Percentiles rank a stretch among this genome's conserved stretches.
Evolutionary conservation across 805 yeast species (phyloP).

Genomic region (Candida coleopterorum): DNA sequence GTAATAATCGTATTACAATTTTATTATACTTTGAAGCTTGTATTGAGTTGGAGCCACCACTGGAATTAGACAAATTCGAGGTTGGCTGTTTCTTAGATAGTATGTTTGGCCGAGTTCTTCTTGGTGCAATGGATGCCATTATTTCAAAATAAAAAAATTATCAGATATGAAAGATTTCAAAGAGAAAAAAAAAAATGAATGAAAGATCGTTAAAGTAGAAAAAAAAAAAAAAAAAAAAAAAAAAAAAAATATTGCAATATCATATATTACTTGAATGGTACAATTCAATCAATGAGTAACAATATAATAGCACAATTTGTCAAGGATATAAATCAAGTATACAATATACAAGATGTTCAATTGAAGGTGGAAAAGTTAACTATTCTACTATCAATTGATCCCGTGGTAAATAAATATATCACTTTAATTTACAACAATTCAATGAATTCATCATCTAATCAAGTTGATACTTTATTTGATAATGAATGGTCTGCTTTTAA

Average conservation of each 20-base stretch:
- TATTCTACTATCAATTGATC: constrained; percentile 20
- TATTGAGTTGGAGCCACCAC: neutral
- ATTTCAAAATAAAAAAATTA: neutral
- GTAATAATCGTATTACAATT: constrained; percentile 37
- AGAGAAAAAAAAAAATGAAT: neutral
- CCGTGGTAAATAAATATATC: constrained; percentile 21
- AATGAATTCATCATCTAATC: constrained; percentile 9
- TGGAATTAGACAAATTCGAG: neutral
- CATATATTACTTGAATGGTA: neutral
- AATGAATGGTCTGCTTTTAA: constrained; percentile 47
- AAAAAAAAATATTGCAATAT: neutral
- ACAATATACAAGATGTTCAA: constrained; percentile 3
- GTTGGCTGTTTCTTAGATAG: neutral
- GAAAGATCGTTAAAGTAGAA: neutral
- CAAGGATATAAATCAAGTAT: constrained; percentile 5
- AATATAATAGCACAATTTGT: constrained; percentile 2
- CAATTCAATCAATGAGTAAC: neutral
- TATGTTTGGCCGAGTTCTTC: constrained; percentile 4
- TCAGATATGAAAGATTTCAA: neutral
- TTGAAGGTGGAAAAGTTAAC: constrained; percentile 17
- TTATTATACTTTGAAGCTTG: constrained; percentile 13
- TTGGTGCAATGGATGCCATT: constrained; percentile 9
- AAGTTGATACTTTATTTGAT: constrained; percentile 17
- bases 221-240: neutral
- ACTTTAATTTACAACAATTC: constrained; percentile 18